Evolutionary conservation across 225 moss, liverwort and hornwort genomes (phyloP), one percentile per base, ranked within the genome.

Genomic region (Sphagnum tenellum): DNA sequence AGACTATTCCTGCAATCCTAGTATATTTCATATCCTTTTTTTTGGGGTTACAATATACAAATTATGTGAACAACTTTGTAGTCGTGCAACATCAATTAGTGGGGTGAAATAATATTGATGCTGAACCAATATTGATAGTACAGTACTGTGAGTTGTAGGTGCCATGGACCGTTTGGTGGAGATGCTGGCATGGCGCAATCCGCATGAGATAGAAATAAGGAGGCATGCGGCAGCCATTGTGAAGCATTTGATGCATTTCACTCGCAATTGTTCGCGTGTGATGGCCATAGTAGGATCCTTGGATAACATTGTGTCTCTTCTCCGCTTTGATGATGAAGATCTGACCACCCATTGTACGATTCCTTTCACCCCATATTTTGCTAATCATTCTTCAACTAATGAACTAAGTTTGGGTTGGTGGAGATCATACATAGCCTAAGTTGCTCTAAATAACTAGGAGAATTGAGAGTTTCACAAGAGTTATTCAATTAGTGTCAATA

Each of bases 161-260:
- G 69, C 56, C 51, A 77, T 77, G 46, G 81, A 81, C 46, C 73
- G 81, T 62, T 74, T 81, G 73, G 77, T 81, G 49, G 81, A 81
- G 69, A 72, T 81, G 66, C 71, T 81, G 11, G 71, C 74, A 44
- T 81, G 81, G 81, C 72, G 77, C 63, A 70, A 81, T 48, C 9
- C 8, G 57, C 74, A 74, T 48, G 57, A 57, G 66, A 59, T 66
- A 66, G 71, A 80, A 57, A 69, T 77, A 47, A 73, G 81, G 45
- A 45, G 57, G 1, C 74, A 74, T 61, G 55, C 81, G 48, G 81
- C 81, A 51, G 74, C 69, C 47, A 77, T 81, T 46, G 46, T 81
- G 49, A 81, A 77, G 66, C 74, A 67, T 63, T 74, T 81, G 66
- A 71, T 74, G 60, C 73, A 71, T 51, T 71, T 73, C 71, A 69